phyloP scores from a whole-genome alignment of 768 basidiomycete genomes.

The Macrolepiota dolichaula region DNA sequence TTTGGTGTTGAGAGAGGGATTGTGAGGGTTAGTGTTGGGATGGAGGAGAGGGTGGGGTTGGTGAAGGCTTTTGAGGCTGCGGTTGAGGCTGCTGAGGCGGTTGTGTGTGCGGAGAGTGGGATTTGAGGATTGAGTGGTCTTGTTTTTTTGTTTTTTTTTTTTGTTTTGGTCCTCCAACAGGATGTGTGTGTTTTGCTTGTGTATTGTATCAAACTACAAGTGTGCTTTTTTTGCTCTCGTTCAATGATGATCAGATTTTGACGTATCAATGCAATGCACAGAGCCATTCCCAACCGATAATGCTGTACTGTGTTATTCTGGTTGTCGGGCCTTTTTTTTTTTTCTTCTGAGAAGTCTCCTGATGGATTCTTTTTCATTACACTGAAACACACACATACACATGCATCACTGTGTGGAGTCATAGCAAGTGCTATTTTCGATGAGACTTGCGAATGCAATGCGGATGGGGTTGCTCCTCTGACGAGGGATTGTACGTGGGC shows the following conservation, averaged over 20 bases:
- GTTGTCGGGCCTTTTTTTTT: too few species aligned
- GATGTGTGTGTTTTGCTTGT: constrained; percentile 18
- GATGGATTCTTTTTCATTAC: too few species aligned
- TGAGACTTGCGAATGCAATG: too few species aligned
- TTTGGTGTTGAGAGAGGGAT: constrained; percentile 84
- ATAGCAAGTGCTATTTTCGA: too few species aligned
- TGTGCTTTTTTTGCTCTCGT: not conserved
- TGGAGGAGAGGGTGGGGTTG: constrained; percentile 68
- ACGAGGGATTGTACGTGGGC: too few species aligned
- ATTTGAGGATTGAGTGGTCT: not conserved
- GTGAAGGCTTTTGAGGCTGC: constrained; percentile 60
- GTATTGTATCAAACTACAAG: constrained; percentile 45
- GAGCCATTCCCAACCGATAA: too few species aligned
- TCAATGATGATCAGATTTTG: not conserved
- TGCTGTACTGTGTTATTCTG: too few species aligned
- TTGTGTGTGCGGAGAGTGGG: constrained; percentile 1
- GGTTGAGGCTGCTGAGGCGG: constrained; percentile 66
- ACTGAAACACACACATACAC: too few species aligned
- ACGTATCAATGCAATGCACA: too few species aligned
- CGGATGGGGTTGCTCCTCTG: too few species aligned
- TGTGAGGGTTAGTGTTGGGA: constrained; percentile 87
- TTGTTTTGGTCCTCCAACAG: constrained; percentile 27
- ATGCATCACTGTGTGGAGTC: too few species aligned
- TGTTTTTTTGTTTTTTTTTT: constrained; percentile 1
- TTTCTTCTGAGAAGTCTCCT: too few species aligned